phyloP scores from a whole-genome alignment of 768 basidiomycete genomes.

The Udeniomyces megalosporus region DNA sequence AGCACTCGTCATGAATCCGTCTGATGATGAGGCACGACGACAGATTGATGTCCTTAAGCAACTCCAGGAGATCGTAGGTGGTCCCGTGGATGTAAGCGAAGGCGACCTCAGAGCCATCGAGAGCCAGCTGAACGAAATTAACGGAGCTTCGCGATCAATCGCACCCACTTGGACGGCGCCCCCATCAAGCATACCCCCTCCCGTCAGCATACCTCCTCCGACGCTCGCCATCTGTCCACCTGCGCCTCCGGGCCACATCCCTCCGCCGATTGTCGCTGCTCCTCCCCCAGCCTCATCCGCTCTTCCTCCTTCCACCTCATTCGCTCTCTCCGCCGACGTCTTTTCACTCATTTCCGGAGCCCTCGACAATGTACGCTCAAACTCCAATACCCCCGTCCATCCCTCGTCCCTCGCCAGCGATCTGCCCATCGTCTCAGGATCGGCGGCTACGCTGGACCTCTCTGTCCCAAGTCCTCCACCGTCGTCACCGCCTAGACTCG shows the following conservation, averaged over 20 bases:
- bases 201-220: neutral
- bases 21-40: neutral
- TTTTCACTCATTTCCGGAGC: neutral
- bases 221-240: neutral
- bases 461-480: no score
- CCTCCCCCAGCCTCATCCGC: no score
- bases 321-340: neutral
- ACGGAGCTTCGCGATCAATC: no score
- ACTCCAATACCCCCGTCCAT: neutral
- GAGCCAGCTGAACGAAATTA: constrained; percentile 1
- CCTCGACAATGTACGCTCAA: neutral
- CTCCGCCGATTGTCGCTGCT: neutral
- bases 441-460: no score
- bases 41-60: neutral
- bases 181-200: no score
- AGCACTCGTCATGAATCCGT: neutral
- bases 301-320: neutral
- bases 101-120: constrained; percentile 5
- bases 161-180: no score
- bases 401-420: no score
- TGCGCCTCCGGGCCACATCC: neutral
- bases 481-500: neutral
- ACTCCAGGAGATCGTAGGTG: neutral
- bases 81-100: neutral
- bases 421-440: no score